These are phyloP conservation scores for Yamadazyma aaseri DNA, from an alignment of 1,139 yeast species.

Conservation along the genomic window DNA sequence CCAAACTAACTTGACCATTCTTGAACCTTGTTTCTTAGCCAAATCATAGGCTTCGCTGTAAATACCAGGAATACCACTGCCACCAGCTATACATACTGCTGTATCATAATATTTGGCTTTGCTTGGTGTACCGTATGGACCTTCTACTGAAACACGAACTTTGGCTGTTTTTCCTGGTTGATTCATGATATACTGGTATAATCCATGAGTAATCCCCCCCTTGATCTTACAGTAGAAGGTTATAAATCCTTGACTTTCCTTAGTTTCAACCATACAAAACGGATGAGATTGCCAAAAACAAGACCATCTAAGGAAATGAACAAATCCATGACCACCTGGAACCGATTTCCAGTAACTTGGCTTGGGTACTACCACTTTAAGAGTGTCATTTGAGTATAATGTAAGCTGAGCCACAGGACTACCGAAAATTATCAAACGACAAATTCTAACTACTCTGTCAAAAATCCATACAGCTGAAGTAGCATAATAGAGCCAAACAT, in stretches of 20 bases:
- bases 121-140: constrained; percentile 39
- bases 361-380: constrained; percentile 39
- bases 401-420: constrained; percentile 34
- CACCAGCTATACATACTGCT: constrained; percentile 42
- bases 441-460: constrained; percentile 41
- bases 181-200: constrained; percentile 28
- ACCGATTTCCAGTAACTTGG: constrained; percentile 40
- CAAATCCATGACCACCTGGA: constrained; percentile 54
- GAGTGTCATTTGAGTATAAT: constrained; percentile 37
- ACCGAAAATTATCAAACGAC: constrained; percentile 36
- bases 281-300: constrained; percentile 48
- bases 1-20: constrained; percentile 33
- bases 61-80: constrained; percentile 45
- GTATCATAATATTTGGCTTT: constrained; percentile 29
- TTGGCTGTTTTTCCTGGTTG: constrained; percentile 24
- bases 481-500: constrained; percentile 37
- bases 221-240: constrained; percentile 35
- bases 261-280: constrained; percentile 32
- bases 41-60: constrained; percentile 37
- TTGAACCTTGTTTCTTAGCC: constrained; percentile 17
- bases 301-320: constrained; percentile 39
- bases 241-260: constrained; percentile 22
- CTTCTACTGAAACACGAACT: constrained; percentile 39
- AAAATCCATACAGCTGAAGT: constrained; percentile 43
- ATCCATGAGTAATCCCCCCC: constrained; percentile 35